phyloP scores from a whole-genome alignment of 2,329 filamentous ascomycete genomes.

The Aureobasidium subglaciale region DNA sequence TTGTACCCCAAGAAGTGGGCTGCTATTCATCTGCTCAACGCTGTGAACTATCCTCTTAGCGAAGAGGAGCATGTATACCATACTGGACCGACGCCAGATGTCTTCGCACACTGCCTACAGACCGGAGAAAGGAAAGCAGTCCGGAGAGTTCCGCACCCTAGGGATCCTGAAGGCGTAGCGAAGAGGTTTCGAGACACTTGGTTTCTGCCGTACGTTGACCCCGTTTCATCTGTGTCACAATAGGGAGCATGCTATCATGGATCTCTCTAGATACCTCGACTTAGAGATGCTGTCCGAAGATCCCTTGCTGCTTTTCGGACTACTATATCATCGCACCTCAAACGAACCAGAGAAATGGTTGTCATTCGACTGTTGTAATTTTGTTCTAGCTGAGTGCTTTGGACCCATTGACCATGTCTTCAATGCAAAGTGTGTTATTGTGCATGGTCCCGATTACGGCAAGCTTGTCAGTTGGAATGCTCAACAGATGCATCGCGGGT shows the following conservation, averaged over 20 bases:
- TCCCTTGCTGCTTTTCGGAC: constrained; percentile 6
- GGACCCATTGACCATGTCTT: background rate
- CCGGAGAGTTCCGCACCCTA: background rate
- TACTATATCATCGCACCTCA: constrained; percentile 17
- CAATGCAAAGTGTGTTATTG: constrained; percentile 16
- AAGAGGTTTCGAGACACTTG: background rate
- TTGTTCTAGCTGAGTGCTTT: constrained; percentile 13
- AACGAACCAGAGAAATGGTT: constrained; percentile 15
- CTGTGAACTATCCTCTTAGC: background rate
- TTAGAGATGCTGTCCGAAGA: constrained; percentile 13
- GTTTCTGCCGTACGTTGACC: too few species aligned
- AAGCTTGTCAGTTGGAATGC: constrained; percentile 14
- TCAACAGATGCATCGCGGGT: constrained; percentile 13
- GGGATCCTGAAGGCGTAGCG: background rate
- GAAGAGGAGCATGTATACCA: background rate
- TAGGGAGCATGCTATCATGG: too few species aligned
- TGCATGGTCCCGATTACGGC: constrained; percentile 14
- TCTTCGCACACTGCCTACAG: background rate
- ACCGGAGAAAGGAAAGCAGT: background rate
- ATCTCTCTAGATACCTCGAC: constrained; percentile 18
- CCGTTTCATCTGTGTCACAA: too few species aligned
- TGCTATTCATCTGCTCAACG: background rate
- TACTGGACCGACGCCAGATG: background rate
- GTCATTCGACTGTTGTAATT: constrained; percentile 16
- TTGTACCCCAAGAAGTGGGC: background rate